Base-by-base conservation (phyloP, 805 yeast genomes). In the Komagataella phaffii region DNA sequence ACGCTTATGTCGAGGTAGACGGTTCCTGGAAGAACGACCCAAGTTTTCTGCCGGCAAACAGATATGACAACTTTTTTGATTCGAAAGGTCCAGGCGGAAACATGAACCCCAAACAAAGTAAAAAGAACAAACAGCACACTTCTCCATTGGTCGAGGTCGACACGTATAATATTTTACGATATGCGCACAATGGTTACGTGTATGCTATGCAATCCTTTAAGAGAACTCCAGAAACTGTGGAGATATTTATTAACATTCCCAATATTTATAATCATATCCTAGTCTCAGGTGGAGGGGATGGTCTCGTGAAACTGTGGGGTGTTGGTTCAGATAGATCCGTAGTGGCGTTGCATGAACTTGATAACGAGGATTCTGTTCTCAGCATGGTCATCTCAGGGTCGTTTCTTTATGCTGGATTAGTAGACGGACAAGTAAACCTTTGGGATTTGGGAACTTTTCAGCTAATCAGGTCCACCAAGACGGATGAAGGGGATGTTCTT, bases 181-280 rank as follows among this genome's bases (percentile, higher is more conserved):
- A 87, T 65, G 97, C 99, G 2, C 99, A 91, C 63, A 80, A 87
- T 61, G 96, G 98, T 14, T 91, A 86, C 58, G 81, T 91, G 10
- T 89, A 90, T 64, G 75, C 89, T 46, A 78, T 87, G 77, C 69
- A 71, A 23, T 56, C 62, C 19, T 54, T 72, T 18, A 53, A 53
- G 7, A 56, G 59, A 46, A 51, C 52, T 50, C 56, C 55, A 45
- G 58, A 45, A n/a, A 56, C 51, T 8, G 64, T 47, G 62, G 61
- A 17, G 59, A 57, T 44, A 53, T 56, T 53, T 40, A 53, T 52
- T 23, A 48, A 52, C n/a, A 57, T 58, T 6, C 57, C 64, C 1
- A 64, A 61, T 18, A 57, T 55, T n/a, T 59, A 51, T 46, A 54
- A 64, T 4, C 75, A 74, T 44, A 63, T 69, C 7, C 60, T 85